Evolutionary conservation across 108 stramenopile genomes (phyloP).

Genomic region (Cyclotella atomus): DNA sequence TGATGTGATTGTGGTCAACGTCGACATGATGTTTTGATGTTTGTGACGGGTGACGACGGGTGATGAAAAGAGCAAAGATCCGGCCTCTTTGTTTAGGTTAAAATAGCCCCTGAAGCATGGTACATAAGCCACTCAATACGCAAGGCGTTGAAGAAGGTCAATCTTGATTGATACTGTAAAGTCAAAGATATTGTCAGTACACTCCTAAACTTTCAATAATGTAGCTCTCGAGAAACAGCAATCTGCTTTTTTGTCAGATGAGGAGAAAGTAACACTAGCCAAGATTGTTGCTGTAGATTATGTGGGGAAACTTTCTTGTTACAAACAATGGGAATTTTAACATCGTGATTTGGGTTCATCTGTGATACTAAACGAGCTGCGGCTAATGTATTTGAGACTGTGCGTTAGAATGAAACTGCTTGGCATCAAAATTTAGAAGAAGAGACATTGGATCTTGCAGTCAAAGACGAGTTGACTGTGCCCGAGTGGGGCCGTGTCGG

Average conservation of each 20-base stretch:
- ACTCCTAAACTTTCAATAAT: constrained; percentile 57
- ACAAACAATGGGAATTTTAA: constrained; percentile 58
- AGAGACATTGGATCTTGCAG: constrained; percentile 70
- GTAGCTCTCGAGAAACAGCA: constrained; percentile 60
- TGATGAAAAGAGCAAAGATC: too few species aligned
- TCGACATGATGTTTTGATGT: too few species aligned
- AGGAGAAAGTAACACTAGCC: constrained; percentile 42
- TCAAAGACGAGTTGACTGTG: constrained; percentile 83
- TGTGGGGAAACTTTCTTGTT: constrained; percentile 58
- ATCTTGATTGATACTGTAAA: constrained; percentile 36
- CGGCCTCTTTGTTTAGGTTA: too few species aligned
- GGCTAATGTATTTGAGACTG: constrained; percentile 72
- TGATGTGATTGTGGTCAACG: too few species aligned
- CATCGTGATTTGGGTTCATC: constrained; percentile 79
- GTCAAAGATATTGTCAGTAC: constrained; percentile 50
- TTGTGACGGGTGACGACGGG: too few species aligned
- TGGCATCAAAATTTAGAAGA: constrained; percentile 11
- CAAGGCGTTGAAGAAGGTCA: constrained; percentile 47
- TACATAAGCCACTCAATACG: too few species aligned
- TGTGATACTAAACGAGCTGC: constrained; percentile 71
- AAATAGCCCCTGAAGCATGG: too few species aligned
- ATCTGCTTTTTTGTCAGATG: constrained; percentile 6
- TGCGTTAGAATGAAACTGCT: constrained; percentile 88
- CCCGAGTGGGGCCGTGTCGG: constrained; percentile 86
- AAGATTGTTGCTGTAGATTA: constrained; percentile 87